Evolutionary conservation across 768 basidiomycete genomes (phyloP).

Genomic region (Lactifluus hygrophoroides): DNA sequence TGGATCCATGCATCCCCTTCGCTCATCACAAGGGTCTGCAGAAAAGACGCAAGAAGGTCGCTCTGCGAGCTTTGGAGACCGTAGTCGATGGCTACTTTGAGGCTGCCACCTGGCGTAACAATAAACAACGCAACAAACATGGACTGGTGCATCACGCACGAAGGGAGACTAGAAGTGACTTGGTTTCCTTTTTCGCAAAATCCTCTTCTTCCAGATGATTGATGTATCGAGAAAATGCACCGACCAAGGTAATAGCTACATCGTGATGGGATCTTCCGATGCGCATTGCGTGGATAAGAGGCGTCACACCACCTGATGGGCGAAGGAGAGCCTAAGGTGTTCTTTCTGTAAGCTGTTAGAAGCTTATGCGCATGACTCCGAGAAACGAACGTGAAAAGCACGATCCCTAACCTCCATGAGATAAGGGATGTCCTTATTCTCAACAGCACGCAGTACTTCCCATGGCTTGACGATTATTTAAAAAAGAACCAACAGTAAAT

Average conservation of each 20-base stretch:
- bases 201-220: conserved; percentile 83
- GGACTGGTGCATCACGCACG: conserved; percentile 37
- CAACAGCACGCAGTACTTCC: conserved; percentile 77
- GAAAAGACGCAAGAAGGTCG: conserved; percentile 82
- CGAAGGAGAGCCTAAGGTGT: conserved; percentile 59
- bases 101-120: conserved; percentile 50
- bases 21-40: conserved; percentile 94
- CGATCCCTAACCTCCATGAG: conserved; percentile 78
- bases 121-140: not conserved
- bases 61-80: conserved; percentile 74
- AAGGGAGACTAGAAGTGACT: conserved; percentile 65
- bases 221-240: conserved; percentile 86
- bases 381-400: conserved; percentile 60
- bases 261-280: conserved; percentile 69
- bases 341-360: not conserved
- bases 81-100: conserved; percentile 88
- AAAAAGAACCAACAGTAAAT: not conserved
- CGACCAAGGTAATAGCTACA: conserved; percentile 78
- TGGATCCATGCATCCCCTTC: conserved; percentile 91
- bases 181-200: conserved; percentile 57
- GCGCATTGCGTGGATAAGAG: conserved; percentile 85
- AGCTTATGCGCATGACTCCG: not conserved
- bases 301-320: conserved; percentile 78
- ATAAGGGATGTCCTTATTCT: conserved; percentile 71
- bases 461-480: conserved; percentile 35